Percentiles rank a stretch among this genome's conserved stretches.
These are phyloP conservation scores for Dactylellina sp. DNA, from an alignment of 2,329 filamentous ascomycete genomes.

Conservation along the genomic window DNA sequence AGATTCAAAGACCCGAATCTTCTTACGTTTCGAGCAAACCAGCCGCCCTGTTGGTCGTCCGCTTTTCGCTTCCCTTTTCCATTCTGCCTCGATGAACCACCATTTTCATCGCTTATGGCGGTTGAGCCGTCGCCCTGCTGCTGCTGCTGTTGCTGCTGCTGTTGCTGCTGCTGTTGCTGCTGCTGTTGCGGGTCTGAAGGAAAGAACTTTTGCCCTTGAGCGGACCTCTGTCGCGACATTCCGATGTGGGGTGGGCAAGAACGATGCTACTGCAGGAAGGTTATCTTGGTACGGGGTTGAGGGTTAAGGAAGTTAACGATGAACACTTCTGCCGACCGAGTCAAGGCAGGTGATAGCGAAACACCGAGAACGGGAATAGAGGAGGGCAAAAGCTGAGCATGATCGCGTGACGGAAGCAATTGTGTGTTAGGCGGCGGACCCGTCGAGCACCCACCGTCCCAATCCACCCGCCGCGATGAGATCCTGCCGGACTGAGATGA, in stretches of 20 bases:
- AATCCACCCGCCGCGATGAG: neutral
- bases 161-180: constrained; percentile 10
- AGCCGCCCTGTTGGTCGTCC: constrained; percentile 31
- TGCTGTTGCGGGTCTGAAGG: constrained; percentile 26
- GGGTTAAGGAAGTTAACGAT: constrained; percentile 18
- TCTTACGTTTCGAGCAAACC: constrained; percentile 39
- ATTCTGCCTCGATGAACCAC: constrained; percentile 40
- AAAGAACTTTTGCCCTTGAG: constrained; percentile 21
- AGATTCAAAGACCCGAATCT: constrained; percentile 73
- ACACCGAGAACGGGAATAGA: constrained; percentile 19
- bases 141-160: constrained; percentile 8
- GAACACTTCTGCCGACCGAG: constrained; percentile 20
- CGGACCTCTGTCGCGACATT: constrained; percentile 50
- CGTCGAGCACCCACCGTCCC: neutral
- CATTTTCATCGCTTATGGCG: constrained; percentile 23
- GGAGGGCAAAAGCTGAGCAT: constrained; percentile 27
- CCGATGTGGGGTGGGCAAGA: neutral
- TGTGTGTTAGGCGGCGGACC: neutral
- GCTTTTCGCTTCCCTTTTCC: constrained; percentile 49
- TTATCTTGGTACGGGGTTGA: neutral
- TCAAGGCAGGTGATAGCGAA: constrained; percentile 21
- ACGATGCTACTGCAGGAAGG: constrained; percentile 23
- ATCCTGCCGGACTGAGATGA: neutral
- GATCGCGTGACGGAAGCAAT: constrained; percentile 27
- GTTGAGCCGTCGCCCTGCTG: too few relatives aligned